Percentiles rank a stretch among this genome's conserved stretches.
phyloP scores from a whole-genome alignment of 768 basidiomycete species.

The Hygrophorus russula region DNA sequence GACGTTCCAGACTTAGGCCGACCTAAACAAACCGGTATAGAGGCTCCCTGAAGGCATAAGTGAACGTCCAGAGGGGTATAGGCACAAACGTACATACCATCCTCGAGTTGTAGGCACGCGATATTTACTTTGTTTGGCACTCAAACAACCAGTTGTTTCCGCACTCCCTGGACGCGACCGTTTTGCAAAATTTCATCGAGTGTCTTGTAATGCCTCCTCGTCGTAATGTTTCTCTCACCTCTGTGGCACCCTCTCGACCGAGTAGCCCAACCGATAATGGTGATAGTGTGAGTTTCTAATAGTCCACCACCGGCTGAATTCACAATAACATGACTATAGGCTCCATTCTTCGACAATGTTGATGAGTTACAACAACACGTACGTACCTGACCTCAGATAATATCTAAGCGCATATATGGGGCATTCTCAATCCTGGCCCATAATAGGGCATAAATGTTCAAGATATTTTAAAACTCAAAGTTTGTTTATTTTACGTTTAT shows the following conservation, averaged over 20 bases:
- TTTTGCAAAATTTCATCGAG: conserved; percentile 9
- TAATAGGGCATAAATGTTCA: conserved; percentile 86
- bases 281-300: conserved; percentile 23
- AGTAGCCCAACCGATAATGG: conserved; percentile 32
- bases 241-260: conserved; percentile 37
- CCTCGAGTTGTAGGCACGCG: too few species aligned
- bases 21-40: too few species aligned
- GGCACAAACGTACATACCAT: too few species aligned
- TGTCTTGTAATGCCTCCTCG: conserved; percentile 33
- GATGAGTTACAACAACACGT: conserved; percentile 82
- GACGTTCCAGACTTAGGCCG: too few species aligned
- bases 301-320: background rate
- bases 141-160: too few species aligned
- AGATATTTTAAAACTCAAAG: conserved; percentile 91
- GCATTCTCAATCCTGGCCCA: conserved; percentile 1
- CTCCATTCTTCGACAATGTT: conserved; percentile 63
- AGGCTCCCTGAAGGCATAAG: too few species aligned
- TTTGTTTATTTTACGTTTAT: conserved; percentile 14
- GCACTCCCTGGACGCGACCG: conserved; percentile 22
- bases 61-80: too few species aligned
- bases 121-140: too few species aligned
- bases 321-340: conserved; percentile 22
- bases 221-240: conserved; percentile 37
- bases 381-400: conserved; percentile 9
- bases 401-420: conserved; percentile 9